These are phyloP conservation scores for Plectosphaerella cucumerina DNA, from an alignment of 2,329 filamentous ascomycete genomes.

Conservation along the genomic window DNA sequence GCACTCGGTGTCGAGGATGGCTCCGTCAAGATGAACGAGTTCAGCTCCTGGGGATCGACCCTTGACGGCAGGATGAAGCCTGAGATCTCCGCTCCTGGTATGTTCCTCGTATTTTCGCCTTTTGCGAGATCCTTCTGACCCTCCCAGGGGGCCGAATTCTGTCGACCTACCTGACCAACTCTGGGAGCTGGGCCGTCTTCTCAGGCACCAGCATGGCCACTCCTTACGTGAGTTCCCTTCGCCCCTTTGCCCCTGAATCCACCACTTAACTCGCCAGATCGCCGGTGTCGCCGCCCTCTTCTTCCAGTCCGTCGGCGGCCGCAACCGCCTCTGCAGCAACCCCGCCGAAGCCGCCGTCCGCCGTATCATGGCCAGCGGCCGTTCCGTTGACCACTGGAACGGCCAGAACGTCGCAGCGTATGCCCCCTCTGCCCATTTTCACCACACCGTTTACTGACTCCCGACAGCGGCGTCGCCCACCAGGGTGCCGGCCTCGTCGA, in stretches of 20 bases:
- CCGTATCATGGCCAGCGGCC: constrained; percentile 6
- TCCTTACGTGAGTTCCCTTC: constrained; percentile 24
- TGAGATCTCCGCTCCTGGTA: constrained; percentile 47
- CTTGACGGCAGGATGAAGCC: constrained; percentile 55
- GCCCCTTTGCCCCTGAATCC: not conserved
- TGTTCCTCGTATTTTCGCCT: fast-evolving
- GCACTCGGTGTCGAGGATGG: not conserved
- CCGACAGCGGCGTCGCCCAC: not conserved
- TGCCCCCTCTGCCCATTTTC: not conserved
- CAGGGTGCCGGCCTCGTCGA: constrained; percentile 53
- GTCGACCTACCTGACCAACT: constrained; percentile 45
- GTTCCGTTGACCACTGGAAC: constrained; percentile 3
- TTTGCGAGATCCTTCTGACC: not conserved
- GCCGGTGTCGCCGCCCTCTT: constrained; percentile 29
- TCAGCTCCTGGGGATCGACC: constrained; percentile 56
- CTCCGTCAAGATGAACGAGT: constrained; percentile 30
- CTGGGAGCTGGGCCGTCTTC: constrained; percentile 29
- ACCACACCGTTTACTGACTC: not conserved
- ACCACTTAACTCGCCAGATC: constrained; percentile 16
- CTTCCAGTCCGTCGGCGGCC: constrained; percentile 16
- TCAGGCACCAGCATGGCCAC: constrained; percentile 60
- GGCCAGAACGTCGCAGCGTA: constrained; percentile 7
- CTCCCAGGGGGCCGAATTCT: constrained; percentile 43
- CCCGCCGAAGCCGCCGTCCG: constrained; percentile 1
- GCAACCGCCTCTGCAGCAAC: not conserved